These are phyloP conservation scores for Talaromyces islandicus DNA, from an alignment of 2,329 filamentous ascomycete genomes.

Conservation along the genomic window DNA sequence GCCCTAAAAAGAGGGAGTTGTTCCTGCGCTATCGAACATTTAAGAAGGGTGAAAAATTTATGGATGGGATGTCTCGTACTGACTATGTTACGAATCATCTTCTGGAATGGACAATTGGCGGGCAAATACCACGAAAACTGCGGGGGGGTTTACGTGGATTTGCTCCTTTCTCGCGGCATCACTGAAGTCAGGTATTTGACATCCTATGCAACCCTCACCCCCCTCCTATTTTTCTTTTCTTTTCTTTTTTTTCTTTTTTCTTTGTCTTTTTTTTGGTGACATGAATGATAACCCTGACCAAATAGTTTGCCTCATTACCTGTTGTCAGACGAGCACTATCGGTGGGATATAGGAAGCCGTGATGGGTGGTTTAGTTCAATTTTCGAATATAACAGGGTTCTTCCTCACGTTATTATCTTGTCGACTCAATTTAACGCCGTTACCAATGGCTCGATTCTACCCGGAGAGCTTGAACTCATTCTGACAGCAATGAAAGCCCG, in stretches of 20 bases:
- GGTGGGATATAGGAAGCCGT: background rate
- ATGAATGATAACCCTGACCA: background rate
- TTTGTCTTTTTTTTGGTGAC: background rate
- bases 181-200: background rate
- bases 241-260: too few relatives aligned
- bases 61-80: background rate
- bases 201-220: background rate
- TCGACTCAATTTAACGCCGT: background rate
- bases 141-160: background rate
- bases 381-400: background rate
- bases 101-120: background rate
- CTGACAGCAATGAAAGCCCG: conserved; percentile 1
- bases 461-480: background rate
- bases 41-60: background rate
- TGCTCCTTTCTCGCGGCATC: background rate
- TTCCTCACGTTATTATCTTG: conserved; percentile 2
- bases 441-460: conserved; percentile 1
- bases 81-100: background rate
- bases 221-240: too few relatives aligned
- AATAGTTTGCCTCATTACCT: background rate
- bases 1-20: background rate
- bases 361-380: background rate
- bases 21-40: background rate
- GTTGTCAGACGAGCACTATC: background rate
- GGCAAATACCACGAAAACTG: background rate